Evolutionary conservation across 2,329 filamentous ascomycete species (phyloP).

Genomic region (Monosporascus cannonballus): DNA sequence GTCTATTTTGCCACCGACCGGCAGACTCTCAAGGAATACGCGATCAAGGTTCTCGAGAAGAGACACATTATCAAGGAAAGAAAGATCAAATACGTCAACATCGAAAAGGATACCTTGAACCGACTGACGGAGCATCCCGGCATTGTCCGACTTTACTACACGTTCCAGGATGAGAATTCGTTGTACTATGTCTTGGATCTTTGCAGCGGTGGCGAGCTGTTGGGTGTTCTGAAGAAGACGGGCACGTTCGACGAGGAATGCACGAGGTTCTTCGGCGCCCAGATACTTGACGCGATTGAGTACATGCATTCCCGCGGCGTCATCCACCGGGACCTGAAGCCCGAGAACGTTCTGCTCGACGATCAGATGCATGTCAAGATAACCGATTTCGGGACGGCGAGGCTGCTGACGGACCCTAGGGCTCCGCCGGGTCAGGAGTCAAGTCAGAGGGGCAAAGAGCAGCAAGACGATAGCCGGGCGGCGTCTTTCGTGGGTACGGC

Average conservation of each 20-base stretch:
- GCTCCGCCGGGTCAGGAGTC: constrained; percentile 34
- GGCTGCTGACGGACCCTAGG: constrained; percentile 64
- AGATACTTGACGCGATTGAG: constrained; percentile 92
- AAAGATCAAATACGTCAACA: constrained; percentile 99
- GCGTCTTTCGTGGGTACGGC: constrained; percentile 96
- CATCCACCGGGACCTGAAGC: constrained; percentile 94
- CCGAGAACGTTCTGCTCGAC: constrained; percentile 92
- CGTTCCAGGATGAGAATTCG: constrained; percentile 93
- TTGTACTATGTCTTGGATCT: constrained; percentile 96
- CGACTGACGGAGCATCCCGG: constrained; percentile 93
- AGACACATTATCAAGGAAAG: constrained; percentile 99
- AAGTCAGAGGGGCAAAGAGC: constrained; percentile 30
- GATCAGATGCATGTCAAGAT: constrained; percentile 98
- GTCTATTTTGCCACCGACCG: constrained; percentile 90
- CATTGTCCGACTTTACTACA: constrained; percentile 95
- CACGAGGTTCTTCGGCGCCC: constrained; percentile 86
- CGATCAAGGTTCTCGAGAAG: constrained; percentile 97
- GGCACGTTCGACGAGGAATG: constrained; percentile 94
- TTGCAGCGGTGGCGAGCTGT: constrained; percentile 83
- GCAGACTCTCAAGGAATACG: constrained; percentile 91
- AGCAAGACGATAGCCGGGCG: constrained; percentile 63
- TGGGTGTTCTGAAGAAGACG: constrained; percentile 90
- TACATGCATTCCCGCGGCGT: constrained; percentile 98
- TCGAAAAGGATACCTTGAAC: constrained; percentile 97
- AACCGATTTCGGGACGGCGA: constrained; percentile 98